These are phyloP conservation scores for Boletus mariae DNA, from an alignment of 1,284 basidiomycete species.

Conservation along the genomic window DNA sequence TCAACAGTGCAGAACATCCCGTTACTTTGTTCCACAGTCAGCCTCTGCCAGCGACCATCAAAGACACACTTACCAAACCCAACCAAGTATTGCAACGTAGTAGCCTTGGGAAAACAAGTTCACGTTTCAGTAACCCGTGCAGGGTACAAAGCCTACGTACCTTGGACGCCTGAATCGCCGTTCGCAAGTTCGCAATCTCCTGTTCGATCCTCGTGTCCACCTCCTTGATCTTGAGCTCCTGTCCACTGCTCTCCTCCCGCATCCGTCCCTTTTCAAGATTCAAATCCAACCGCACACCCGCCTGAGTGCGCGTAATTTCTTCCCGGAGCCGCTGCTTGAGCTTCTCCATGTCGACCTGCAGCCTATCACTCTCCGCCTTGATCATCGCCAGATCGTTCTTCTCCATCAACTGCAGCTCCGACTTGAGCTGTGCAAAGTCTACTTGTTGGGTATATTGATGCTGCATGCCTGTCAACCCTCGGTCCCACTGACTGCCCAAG, in stretches of 20 bases:
- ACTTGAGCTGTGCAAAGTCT: constrained; percentile 96
- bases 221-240: constrained; percentile 97
- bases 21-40: constrained; percentile 52
- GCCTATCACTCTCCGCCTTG: constrained; percentile 92
- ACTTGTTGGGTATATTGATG: constrained; percentile 95
- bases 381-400: constrained; percentile 97
- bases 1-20: constrained; percentile 81
- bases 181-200: constrained; percentile 89
- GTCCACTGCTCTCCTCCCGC: constrained; percentile 88
- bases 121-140: constrained; percentile 3
- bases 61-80: constrained; percentile 62
- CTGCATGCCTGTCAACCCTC: constrained; percentile 38
- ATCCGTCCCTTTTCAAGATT: constrained; percentile 97
- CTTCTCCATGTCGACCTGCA: constrained; percentile 91
- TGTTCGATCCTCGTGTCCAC: constrained; percentile 97
- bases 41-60: constrained; percentile 2
- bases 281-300: constrained; percentile 90
- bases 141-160: constrained; percentile 46
- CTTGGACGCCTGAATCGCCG: constrained; percentile 91
- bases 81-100: constrained; percentile 78
- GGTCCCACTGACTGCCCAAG: neutral
- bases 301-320: constrained; percentile 89
- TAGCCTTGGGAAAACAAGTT: constrained; percentile 47
- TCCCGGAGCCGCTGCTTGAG: constrained; percentile 93
- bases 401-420: constrained; percentile 93